Conservation (phyloP, 2,329 filamentous ascomycete species). For the Cladobotryum protrusum region DNA sequence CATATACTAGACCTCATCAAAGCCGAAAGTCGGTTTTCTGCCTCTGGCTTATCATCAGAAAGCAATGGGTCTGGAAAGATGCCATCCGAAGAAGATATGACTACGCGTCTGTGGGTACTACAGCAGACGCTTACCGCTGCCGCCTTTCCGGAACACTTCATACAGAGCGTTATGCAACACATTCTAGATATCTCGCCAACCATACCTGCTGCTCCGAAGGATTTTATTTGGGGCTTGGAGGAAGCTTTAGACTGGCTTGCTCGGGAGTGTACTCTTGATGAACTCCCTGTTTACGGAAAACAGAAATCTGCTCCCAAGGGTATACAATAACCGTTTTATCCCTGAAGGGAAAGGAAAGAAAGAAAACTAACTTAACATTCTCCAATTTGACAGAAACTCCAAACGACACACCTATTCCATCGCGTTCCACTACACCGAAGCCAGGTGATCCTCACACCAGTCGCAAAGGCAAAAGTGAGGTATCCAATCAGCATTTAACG, state of each 20-base stretch:
- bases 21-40: conserved; percentile 55
- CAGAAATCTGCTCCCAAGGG: conserved; percentile 33
- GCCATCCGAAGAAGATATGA: conserved; percentile 68
- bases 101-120: conserved; percentile 77
- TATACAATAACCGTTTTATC: conserved; percentile 10
- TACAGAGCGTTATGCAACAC: conserved; percentile 58
- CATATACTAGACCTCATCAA: conserved; percentile 68
- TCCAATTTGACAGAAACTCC: conserved; percentile 37
- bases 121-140: conserved; percentile 64
- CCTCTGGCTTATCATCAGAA: conserved; percentile 44
- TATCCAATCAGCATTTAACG: conserved; percentile 17
- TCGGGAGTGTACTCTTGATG: conserved; percentile 61
- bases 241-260: conserved; percentile 88
- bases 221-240: conserved; percentile 76
- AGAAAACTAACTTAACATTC: conserved; percentile 7
- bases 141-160: conserved; percentile 59
- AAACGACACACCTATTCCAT: conserved; percentile 43
- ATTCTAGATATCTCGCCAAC: conserved; percentile 62
- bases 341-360: no score
- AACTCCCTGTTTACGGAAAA: conserved; percentile 65
- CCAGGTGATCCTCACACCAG: conserved; percentile 22
- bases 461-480: conserved; percentile 29
- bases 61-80: conserved; percentile 42
- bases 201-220: conserved; percentile 50
- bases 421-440: conserved; percentile 45